These are phyloP conservation scores for Triangularia verruculosa DNA, from an alignment of 2,329 filamentous ascomycete genomes.

Conservation along the genomic window DNA sequence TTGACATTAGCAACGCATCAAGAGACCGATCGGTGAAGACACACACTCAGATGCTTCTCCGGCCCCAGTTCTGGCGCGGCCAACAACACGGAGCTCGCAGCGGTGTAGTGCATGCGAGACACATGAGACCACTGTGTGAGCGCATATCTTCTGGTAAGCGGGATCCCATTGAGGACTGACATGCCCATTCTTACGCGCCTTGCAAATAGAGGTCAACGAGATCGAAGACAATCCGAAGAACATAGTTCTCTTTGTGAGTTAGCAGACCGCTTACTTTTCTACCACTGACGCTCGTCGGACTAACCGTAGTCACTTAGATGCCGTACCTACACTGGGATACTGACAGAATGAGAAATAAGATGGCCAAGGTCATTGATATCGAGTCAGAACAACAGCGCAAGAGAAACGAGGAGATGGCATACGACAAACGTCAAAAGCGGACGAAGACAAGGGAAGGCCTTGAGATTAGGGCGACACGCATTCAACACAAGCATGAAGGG, in stretches of 20 bases:
- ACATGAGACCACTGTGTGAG: conserved; percentile 37
- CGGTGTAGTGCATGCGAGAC: conserved; percentile 32
- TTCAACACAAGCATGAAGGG: not conserved
- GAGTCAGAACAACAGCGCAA: conserved; percentile 4
- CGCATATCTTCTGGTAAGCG: conserved; percentile 31
- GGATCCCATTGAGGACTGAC: not conserved
- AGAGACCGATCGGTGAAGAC: conserved; percentile 6
- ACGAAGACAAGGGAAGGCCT: not conserved
- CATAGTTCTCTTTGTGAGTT: conserved; percentile 29
- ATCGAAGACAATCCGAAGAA: conserved; percentile 27
- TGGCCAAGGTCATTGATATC: conserved; percentile 30
- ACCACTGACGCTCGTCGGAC: not conserved
- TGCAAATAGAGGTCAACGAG: conserved; percentile 7
- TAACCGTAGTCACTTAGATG: conserved; percentile 30
- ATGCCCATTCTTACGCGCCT: not conserved
- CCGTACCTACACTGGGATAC: conserved; percentile 42
- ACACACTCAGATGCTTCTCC: conserved; percentile 15
- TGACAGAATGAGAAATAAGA: conserved; percentile 30
- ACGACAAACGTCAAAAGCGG: not conserved
- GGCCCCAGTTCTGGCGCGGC: conserved; percentile 34
- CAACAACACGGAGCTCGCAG: conserved; percentile 31
- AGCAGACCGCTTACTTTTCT: too few species aligned
- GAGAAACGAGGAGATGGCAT: not conserved
- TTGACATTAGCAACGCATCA: not conserved
- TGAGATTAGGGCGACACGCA: not conserved